Evolutionary conservation across 129 eudicot genomes (phyloP).

Genomic region (Solidago caesia): DNA sequence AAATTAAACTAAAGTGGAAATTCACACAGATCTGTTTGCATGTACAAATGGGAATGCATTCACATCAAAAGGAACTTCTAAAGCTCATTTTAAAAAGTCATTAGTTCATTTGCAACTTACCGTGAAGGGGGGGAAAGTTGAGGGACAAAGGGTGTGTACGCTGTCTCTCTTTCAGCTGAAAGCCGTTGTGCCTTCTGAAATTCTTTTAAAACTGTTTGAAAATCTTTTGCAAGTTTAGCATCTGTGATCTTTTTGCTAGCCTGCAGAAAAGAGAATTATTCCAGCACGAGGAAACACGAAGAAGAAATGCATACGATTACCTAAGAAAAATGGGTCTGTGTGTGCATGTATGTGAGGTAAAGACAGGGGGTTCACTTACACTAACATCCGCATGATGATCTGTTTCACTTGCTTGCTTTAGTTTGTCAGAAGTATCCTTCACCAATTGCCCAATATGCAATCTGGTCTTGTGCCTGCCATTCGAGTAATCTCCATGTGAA

Average conservation of each 20-base stretch:
- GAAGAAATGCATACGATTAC: neutral
- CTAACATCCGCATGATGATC: conserved; percentile 51
- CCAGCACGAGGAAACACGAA: conserved; percentile 3
- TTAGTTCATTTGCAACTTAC: conserved; percentile 23
- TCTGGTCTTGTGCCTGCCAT: conserved; percentile 58
- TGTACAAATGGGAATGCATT: neutral
- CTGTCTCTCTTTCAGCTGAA: conserved; percentile 70
- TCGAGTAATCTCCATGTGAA: conserved; percentile 12
- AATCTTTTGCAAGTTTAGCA: conserved; percentile 80
- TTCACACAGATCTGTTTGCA: neutral
- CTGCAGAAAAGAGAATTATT: conserved; percentile 25
- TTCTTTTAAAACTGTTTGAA: conserved; percentile 66
- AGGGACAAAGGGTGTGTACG: conserved; percentile 58
- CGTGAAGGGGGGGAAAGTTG: conserved; percentile 37
- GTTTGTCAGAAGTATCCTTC: conserved; percentile 73
- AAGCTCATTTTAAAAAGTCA: neutral
- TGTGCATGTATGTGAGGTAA: too few relatives aligned
- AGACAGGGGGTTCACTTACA: conserved; percentile 34
- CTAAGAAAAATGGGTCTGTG: neutral
- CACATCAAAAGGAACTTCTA: neutral
- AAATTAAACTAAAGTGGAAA: neutral
- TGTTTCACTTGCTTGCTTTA: conserved; percentile 67
- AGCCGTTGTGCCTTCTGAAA: conserved; percentile 76
- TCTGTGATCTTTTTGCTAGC: conserved; percentile 73
- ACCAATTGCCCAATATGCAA: conserved; percentile 64